Conservation (phyloP, 1,139 yeast species). For the Pichia sp. region DNA sequence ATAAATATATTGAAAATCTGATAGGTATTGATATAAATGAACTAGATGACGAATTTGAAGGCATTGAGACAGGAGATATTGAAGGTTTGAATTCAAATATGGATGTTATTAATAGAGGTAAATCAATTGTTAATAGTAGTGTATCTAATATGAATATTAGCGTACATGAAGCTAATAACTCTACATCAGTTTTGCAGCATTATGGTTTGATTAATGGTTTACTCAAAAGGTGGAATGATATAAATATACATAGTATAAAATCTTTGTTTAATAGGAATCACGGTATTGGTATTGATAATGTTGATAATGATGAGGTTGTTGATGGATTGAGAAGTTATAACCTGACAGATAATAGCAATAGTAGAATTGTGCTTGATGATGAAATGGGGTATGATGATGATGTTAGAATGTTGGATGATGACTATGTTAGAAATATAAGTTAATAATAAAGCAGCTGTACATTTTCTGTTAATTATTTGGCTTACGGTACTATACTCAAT, state of each 20-base stretch:
- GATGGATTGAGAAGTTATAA: constrained; percentile 7
- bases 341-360: background rate
- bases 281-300: background rate
- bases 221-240: background rate
- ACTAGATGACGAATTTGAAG: background rate
- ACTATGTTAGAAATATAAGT: constrained; percentile 21
- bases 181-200: background rate
- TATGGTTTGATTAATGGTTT: constrained; percentile 14
- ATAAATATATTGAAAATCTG: constrained; percentile 33
- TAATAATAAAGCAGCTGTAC: background rate
- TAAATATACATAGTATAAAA: background rate
- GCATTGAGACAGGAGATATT: background rate
- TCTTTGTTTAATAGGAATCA: background rate
- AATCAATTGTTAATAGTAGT: constrained; percentile 22
- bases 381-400: constrained; percentile 26
- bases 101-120: constrained; percentile 14
- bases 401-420: constrained; percentile 24
- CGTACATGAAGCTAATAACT: background rate
- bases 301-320: background rate
- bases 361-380: constrained; percentile 18
- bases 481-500: too few relatives aligned
- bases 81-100: background rate
- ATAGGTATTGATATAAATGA: background rate
- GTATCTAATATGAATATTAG: background rate
- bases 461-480: background rate